phyloP scores from a whole-genome alignment of 2,329 filamentous ascomycete species.

The Nemania sp. region DNA sequence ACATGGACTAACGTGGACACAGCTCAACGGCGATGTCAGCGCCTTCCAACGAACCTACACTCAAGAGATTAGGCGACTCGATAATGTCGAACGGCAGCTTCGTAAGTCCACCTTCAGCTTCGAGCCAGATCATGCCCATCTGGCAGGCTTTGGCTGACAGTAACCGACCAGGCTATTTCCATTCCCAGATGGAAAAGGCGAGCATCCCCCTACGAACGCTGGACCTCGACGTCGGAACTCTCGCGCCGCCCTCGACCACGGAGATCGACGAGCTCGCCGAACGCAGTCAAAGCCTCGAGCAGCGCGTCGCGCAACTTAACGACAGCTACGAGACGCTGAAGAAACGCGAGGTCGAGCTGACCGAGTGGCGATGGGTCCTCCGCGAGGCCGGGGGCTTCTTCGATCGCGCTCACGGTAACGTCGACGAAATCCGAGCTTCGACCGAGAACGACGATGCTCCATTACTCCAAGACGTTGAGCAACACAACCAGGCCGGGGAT shows the following conservation, averaged over 20 bases:
- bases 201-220: conserved; percentile 84
- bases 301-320: conserved; percentile 87
- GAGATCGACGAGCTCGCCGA: conserved; percentile 97
- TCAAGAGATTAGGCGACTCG: conserved; percentile 93
- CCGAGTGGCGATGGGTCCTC: conserved; percentile 97
- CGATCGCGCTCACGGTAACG: conserved; percentile 92
- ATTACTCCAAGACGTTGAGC: conserved; percentile 88
- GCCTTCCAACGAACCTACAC: conserved; percentile 98
- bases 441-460: conserved; percentile 91
- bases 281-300: conserved; percentile 88
- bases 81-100: conserved; percentile 97
- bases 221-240: conserved; percentile 84
- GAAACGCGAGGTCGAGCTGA: conserved; percentile 94
- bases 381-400: conserved; percentile 97
- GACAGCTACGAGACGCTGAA: conserved; percentile 99
- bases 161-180: conserved; percentile 78
- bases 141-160: conserved; percentile 39
- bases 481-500: conserved; percentile 69
- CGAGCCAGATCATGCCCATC: not conserved
- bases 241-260: conserved; percentile 85
- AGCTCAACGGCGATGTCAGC: conserved; percentile 91
- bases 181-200: conserved; percentile 92
- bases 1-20: conserved; percentile 30
- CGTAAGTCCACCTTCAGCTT: conserved; percentile 62
- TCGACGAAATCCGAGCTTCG: conserved; percentile 93